Percentiles rank a stretch among this genome's conserved stretches.
phyloP scores from a whole-genome alignment of 371 early-diverging fungal genomes.

The Apophysomyces ossiformis region DNA sequence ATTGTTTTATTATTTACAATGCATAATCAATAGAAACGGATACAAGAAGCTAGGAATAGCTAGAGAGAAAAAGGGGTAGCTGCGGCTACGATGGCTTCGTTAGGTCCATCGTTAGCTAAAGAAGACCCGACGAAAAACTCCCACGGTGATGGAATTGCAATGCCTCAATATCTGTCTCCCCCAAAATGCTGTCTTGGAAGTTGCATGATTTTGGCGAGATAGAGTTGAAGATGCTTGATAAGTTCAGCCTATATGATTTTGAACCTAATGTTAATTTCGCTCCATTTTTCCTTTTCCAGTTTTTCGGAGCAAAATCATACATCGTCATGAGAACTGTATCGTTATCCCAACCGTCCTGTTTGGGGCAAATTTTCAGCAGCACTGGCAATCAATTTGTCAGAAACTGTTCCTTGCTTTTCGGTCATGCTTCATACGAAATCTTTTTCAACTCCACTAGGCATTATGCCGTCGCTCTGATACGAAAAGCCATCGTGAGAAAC shows the following conservation, averaged over 20 bases:
- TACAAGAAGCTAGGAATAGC: too few relatives aligned
- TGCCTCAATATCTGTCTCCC: not conserved
- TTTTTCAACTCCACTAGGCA: not conserved
- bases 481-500: not conserved
- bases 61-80: too few relatives aligned
- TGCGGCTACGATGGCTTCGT: too few relatives aligned
- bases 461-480: not conserved
- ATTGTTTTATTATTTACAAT: too few relatives aligned
- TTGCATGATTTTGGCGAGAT: not conserved
- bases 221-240: not conserved
- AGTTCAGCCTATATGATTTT: not conserved
- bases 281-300: not conserved
- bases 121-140: too few relatives aligned
- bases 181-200: not conserved
- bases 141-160: not conserved
- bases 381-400: not conserved
- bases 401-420: not conserved
- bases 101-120: too few relatives aligned
- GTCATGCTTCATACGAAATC: not conserved
- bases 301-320: not conserved
- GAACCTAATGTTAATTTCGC: not conserved
- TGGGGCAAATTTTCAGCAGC: not conserved
- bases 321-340: not conserved
- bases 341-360: not conserved
- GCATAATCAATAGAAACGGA: too few relatives aligned